Base-by-base conservation (phyloP, 352 stramenopile species). In the Pythium chondricola region DNA sequence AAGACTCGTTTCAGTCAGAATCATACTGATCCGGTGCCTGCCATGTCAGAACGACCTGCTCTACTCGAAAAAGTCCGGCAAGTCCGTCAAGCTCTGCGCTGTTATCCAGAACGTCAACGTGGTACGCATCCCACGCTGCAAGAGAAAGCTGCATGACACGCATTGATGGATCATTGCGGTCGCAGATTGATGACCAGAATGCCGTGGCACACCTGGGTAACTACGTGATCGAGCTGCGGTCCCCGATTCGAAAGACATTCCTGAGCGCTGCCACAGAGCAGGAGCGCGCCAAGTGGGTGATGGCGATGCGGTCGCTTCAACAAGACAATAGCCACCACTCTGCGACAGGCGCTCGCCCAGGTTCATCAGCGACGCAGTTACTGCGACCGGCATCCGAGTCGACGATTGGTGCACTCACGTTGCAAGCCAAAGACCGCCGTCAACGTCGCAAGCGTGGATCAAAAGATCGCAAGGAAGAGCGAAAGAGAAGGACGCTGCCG, bases 41-140 rank as follows among this genome's bases (percentile, higher is more conserved):
- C n/a, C n/a, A n/a, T n/a, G n/a, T n/a, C 38, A 93, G 82, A 70
- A 64, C n/a, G 71, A 86, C 25, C 56, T 93, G 9, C 62, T 82
- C 39, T 93, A 93, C 56, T 70, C 77, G 10, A 88, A 84, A 17
- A 89, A 91, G 50, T 91, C 80, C 31, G 83, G 83, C n/a, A 84
- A 82, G 48, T 88, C 85, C 39, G 60, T 67, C 27, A 67, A 81
- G n/a, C 33, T 73, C 8, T 64, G 69, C 42, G 50, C 76, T 14
- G 43, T 52, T 4, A 27, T 91, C 24, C 56, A 74, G 38, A 65
- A 73, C 39, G 51, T 86, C 27, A 71, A 86, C 51, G 74, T 89
- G 56, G 82, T 93, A 56, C 39, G 78, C 52, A 26, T 17, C n/a
- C n/a, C n/a, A n/a, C n/a, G n/a, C n/a, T n/a, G n/a, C n/a, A n/a